Percentiles rank a stretch among this genome's conserved stretches.
Evolutionary conservation across 2,329 filamentous ascomycete genomes (phyloP).

Genomic region (Rachicladosporium sp.): DNA sequence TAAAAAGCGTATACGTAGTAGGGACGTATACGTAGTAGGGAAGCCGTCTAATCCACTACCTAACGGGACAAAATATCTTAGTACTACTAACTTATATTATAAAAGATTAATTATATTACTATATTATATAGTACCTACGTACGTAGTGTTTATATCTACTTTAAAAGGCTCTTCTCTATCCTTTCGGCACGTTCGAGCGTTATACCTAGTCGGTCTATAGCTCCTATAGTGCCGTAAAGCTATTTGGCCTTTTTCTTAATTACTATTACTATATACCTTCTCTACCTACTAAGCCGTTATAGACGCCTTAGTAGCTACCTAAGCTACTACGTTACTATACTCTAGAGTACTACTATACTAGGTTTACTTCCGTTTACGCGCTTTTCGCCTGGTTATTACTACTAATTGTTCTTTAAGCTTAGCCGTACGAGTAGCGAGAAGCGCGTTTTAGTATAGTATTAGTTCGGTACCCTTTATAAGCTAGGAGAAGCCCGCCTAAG

Average conservation of each 20-base stretch:
- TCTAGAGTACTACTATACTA: conserved; percentile 12
- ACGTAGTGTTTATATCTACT: conserved; percentile 6
- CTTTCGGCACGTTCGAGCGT: conserved; percentile 11
- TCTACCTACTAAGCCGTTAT: conserved; percentile 7
- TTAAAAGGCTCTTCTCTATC: conserved; percentile 9
- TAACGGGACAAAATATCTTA: too few species aligned
- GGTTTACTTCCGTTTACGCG: conserved; percentile 12
- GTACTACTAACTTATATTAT: conserved; percentile 7
- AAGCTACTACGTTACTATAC: conserved; percentile 7
- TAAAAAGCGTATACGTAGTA: too few species aligned
- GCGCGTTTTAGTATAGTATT: conserved; percentile 7
- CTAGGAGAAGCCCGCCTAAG: conserved; percentile 2
- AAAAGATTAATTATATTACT: conserved; percentile 6
- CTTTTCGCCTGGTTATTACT: conserved; percentile 9
- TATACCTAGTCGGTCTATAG: conserved; percentile 9
- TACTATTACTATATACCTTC: conserved; percentile 10
- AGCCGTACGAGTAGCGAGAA: conserved; percentile 1
- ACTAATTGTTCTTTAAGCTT: conserved; percentile 4
- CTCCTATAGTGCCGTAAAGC: conserved; percentile 11
- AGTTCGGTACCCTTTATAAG: conserved; percentile 8
- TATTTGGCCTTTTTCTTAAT: conserved; percentile 8
- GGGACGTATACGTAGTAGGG: too few species aligned
- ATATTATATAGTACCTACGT: conserved; percentile 7
- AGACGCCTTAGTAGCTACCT: conserved; percentile 10
- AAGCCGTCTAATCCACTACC: too few species aligned